These are phyloP conservation scores for Astrothelium subdiscretum DNA, from an alignment of 495 filamentous ascomycete genomes.

Conservation along the genomic window DNA sequence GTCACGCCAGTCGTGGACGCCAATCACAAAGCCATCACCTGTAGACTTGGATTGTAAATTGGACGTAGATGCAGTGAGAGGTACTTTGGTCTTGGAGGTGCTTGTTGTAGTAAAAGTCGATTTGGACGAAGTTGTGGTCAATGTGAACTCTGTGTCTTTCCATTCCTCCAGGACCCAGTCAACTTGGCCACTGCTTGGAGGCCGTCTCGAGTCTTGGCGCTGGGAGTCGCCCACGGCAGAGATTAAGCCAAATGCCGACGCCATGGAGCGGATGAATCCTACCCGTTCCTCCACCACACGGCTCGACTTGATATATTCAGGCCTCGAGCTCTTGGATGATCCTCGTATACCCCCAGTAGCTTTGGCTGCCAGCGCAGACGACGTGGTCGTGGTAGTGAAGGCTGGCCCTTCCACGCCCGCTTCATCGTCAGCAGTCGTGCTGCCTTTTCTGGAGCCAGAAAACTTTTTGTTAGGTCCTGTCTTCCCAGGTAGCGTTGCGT, in stretches of 20 bases:
- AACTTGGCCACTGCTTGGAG: slow-evolving; percentile 72
- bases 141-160: slow-evolving; percentile 35
- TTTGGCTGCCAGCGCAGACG: slow-evolving; percentile 7
- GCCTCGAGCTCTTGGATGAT: neutral
- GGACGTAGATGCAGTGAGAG: slow-evolving; percentile 6
- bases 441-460: slow-evolving; percentile 9
- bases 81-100: slow-evolving; percentile 7
- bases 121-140: slow-evolving; percentile 18
- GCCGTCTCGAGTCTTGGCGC: slow-evolving; percentile 46
- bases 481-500: slow-evolving; percentile 28
- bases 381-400: slow-evolving; percentile 14
- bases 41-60: slow-evolving; percentile 7
- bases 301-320: neutral
- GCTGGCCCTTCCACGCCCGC: slow-evolving; percentile 13
- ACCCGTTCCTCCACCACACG: neutral
- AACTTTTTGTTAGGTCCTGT: slow-evolving; percentile 8
- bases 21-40: slow-evolving; percentile 74
- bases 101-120: slow-evolving; percentile 15
- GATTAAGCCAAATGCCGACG: slow-evolving; percentile 44
- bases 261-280: slow-evolving; percentile 40
- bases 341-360: slow-evolving; percentile 6
- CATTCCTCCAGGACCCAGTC: slow-evolving; percentile 66
- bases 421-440: slow-evolving; percentile 7
- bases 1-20: slow-evolving; percentile 86
- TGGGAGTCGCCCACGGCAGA: slow-evolving; percentile 12